A percentile compares a stretch with the other conserved stretches of the same genome.
These are phyloP conservation scores for Halophytophthora batemanensis DNA, from an alignment of 352 stramenopile genomes.

Conservation along the genomic window DNA sequence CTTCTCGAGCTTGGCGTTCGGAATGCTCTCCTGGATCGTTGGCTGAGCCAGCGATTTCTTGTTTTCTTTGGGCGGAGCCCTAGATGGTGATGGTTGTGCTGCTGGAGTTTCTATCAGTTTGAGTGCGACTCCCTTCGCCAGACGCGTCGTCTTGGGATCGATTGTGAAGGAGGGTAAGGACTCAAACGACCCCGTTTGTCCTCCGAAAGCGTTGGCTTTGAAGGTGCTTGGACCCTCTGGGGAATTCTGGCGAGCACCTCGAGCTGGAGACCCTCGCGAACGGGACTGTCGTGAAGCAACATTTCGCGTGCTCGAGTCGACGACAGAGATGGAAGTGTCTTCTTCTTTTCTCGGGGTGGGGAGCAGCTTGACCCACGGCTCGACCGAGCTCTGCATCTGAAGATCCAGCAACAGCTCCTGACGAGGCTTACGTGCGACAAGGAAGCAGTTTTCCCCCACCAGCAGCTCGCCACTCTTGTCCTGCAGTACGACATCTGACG, in stretches of 20 bases:
- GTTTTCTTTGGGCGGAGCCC: background rate
- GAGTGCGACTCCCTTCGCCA: conserved; percentile 47
- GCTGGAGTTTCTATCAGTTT: conserved; percentile 8
- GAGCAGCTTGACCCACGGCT: conserved; percentile 40
- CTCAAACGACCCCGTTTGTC: conserved; percentile 33
- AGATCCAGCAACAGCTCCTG: conserved; percentile 41
- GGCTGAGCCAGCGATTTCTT: conserved; percentile 2
- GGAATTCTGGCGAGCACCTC: background rate
- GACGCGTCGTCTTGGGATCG: conserved; percentile 34
- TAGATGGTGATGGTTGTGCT: background rate
- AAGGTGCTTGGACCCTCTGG: background rate
- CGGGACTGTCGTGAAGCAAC: conserved; percentile 1
- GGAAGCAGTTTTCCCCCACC: conserved; percentile 50
- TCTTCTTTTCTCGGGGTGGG: conserved; percentile 5
- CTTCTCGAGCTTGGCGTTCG: conserved; percentile 7
- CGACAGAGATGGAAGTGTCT: background rate
- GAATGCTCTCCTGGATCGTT: conserved; percentile 8
- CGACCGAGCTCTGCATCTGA: conserved; percentile 25
- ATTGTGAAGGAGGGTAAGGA: conserved; percentile 38
- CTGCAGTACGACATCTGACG: conserved; percentile 43
- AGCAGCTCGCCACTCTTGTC: conserved; percentile 40
- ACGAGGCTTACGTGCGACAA: conserved; percentile 39
- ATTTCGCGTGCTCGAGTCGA: too few relatives aligned
- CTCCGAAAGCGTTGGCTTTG: conserved; percentile 25
- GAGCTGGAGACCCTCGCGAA: background rate